Conservation (phyloP, 2,329 filamentous ascomycete species). For the Aspergillus brasiliensis region DNA sequence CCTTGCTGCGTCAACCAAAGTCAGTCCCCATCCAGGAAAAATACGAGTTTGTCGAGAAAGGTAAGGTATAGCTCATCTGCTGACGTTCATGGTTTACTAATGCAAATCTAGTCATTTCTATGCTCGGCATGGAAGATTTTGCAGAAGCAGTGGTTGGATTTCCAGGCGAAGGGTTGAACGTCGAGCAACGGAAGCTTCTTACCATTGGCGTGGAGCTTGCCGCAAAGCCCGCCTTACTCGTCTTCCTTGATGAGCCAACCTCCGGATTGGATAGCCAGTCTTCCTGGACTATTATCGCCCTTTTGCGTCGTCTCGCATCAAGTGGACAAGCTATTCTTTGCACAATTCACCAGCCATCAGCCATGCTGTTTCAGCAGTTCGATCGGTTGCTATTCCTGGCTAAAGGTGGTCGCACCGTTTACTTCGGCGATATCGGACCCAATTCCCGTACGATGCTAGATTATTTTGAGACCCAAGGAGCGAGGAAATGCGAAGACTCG, state of each 20-base stretch:
- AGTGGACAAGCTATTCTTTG: slow-evolving; percentile 85
- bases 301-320: slow-evolving; percentile 83
- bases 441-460: too few relatives aligned
- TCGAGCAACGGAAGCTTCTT: slow-evolving; percentile 68
- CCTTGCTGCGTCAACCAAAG: slow-evolving; percentile 67
- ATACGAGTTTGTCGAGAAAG: slow-evolving; percentile 76
- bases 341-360: slow-evolving; percentile 81
- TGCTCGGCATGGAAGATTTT: slow-evolving; percentile 85
- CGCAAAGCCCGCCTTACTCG: slow-evolving; percentile 79
- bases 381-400: too few relatives aligned
- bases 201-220: slow-evolving; percentile 92
- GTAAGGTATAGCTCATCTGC: too few relatives aligned
- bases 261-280: slow-evolving; percentile 88
- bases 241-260: slow-evolving; percentile 91
- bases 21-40: slow-evolving; percentile 72
- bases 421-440: too few relatives aligned
- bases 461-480: too few relatives aligned
- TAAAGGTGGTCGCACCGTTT: too few relatives aligned
- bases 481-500: too few relatives aligned
- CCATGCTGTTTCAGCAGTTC: too few relatives aligned
- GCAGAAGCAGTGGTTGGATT: slow-evolving; percentile 85
- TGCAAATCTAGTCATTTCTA: slow-evolving; percentile 59
- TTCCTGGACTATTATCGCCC: slow-evolving; percentile 81
- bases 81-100: too few relatives aligned
- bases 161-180: slow-evolving; percentile 71